A percentile compares a stretch with the other conserved stretches of the same genome.
Conservation (phyloP, 345 rosid genomes). For the Citrus glauca region DNA sequence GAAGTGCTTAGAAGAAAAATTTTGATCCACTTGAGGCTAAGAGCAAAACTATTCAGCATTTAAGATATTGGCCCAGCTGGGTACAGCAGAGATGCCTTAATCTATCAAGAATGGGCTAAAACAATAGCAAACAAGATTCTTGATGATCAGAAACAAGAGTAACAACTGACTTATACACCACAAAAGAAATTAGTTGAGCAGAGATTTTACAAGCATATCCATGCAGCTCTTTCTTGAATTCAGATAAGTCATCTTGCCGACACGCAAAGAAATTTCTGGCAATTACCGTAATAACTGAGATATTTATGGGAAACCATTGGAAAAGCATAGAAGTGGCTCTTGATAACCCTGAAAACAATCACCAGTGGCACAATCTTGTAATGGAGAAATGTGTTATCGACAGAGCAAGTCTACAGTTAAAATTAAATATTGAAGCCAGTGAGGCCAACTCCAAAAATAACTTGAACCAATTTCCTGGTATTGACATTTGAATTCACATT, state of each 20-base stretch:
- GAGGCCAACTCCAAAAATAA: not conserved
- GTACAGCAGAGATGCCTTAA: not conserved
- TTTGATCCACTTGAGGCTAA: not conserved
- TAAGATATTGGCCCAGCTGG: not conserved
- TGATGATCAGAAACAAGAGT: not conserved
- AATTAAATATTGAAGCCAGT: not conserved
- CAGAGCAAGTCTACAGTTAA: not conserved
- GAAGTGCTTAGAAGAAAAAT: not conserved
- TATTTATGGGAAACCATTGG: not conserved
- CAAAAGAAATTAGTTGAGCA: not conserved
- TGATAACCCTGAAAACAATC: not conserved
- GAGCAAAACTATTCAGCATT: not conserved
- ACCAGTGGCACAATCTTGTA: not conserved
- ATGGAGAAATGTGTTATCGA: not conserved
- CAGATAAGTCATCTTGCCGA: not conserved
- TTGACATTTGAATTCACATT: not conserved
- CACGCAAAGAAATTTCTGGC: conserved; percentile 4
- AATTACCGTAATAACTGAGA: not conserved
- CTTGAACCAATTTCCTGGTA: not conserved
- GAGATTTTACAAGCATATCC: not conserved
- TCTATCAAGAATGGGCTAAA: not conserved
- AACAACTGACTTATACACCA: not conserved
- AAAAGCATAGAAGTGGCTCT: not conserved
- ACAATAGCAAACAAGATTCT: not conserved
- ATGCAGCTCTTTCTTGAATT: not conserved